Conservation (phyloP, 1,284 basidiomycete genomes). For the Hymenochaete sp. region DNA sequence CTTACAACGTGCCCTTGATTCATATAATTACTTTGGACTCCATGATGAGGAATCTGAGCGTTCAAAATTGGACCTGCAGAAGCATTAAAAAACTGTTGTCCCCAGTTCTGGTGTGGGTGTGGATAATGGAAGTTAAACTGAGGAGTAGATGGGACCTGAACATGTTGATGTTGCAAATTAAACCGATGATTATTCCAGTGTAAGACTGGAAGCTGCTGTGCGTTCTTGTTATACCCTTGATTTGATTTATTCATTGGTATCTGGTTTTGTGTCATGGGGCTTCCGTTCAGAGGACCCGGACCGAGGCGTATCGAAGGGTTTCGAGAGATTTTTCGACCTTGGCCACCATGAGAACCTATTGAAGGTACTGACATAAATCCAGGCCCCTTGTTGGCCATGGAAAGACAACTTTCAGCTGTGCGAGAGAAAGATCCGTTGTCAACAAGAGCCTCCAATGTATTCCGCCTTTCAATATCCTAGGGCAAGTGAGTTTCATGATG, state of each 20-base stretch:
- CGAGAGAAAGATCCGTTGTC: conserved; percentile 7
- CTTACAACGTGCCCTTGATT: too few relatives aligned
- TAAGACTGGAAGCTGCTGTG: conserved; percentile 6
- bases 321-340: background rate
- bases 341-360: background rate
- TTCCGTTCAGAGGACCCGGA: background rate
- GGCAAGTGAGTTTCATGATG: background rate
- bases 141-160: background rate
- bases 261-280: background rate
- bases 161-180: conserved; percentile 1
- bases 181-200: conserved; percentile 4
- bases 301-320: background rate
- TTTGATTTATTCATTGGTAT: background rate
- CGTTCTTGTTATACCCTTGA: background rate
- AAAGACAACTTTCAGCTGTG: background rate
- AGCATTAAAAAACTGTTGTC: too few relatives aligned
- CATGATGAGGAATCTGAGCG: too few relatives aligned
- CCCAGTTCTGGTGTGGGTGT: too few relatives aligned
- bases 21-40: too few relatives aligned
- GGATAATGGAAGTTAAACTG: conserved; percentile 9
- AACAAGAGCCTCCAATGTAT: conserved; percentile 1
- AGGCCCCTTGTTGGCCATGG: too few relatives aligned
- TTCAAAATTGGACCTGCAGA: too few relatives aligned
- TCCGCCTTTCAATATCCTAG: conserved; percentile 1
- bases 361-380: too few relatives aligned